Evolutionary conservation across 106 monocot genomes (phyloP), one percentile per base, ranked within the genome.

Genomic region (Alisma plantagoaquatica): DNA sequence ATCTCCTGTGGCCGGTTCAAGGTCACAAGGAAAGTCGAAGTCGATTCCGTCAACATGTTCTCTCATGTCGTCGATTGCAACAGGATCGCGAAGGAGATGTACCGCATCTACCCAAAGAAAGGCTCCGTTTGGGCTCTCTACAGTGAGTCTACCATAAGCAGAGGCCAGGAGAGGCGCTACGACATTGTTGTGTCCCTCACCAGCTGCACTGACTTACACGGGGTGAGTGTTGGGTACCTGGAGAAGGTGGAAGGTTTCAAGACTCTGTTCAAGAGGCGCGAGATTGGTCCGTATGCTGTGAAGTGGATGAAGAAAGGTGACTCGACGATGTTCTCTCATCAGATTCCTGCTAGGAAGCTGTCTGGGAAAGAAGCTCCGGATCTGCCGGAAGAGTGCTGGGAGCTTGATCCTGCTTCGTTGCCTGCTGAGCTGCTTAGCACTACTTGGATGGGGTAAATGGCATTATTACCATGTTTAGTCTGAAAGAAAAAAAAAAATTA

Each of bases 391-490:
- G 89, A 85, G 8, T 96, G 89, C 57, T 96, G 96, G 96, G 96
- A 89, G 71, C 76, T 89, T 46, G 94, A 94, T 66, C 94, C 94
- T 21, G 94, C 94, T 27, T 89, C 96, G 9, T 74, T 96, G 50
- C 73, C 84, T 27, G 29, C 76, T 21, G 64, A 73, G 23, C 35
- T 86, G 57, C 73, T 92, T 42, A 23, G 23, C 3, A 49, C 57
- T 46, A 46, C 46, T 46, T 27, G n/a, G n/a, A n/a, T n/a, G n/a
- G n/a, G n/a, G n/a, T n/a, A n/a, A n/a, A n/a, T n/a, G n/a, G n/a
- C n/a, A n/a, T n/a, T n/a, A n/a, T n/a, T n/a, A n/a, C n/a, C n/a
- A n/a, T n/a, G n/a, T n/a, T n/a, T n/a, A n/a, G n/a, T n/a, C n/a
- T n/a, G n/a, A n/a, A n/a, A n/a, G n/a, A n/a, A n/a, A n/a, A n/a